These are phyloP conservation scores for Metarhizium album DNA, from an alignment of 2,329 filamentous ascomycete species.

Conservation along the genomic window DNA sequence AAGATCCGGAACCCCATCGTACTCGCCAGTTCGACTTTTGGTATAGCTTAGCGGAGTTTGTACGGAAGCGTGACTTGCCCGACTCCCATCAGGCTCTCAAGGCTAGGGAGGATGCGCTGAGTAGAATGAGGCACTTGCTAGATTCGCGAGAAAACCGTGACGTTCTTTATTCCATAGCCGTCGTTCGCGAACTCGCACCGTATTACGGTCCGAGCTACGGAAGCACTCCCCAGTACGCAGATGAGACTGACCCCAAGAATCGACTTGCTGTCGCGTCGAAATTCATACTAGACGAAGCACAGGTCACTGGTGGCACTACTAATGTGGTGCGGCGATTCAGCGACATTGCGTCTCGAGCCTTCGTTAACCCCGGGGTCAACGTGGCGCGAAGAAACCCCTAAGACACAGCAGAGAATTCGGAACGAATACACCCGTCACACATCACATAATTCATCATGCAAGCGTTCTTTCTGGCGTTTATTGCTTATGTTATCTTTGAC, in stretches of 20 bases:
- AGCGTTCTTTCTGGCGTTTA: background rate
- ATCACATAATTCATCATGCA: background rate
- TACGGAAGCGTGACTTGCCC: constrained; percentile 48
- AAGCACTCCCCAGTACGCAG: constrained; percentile 46
- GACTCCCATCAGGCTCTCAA: constrained; percentile 30
- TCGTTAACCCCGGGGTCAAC: constrained; percentile 42
- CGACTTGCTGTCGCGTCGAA: constrained; percentile 59
- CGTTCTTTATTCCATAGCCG: constrained; percentile 78
- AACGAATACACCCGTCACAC: background rate
- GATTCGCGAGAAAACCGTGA: constrained; percentile 80
- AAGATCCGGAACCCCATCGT: constrained; percentile 41
- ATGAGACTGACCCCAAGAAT: constrained; percentile 56
- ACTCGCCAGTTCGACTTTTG: constrained; percentile 69
- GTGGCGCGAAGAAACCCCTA: constrained; percentile 20
- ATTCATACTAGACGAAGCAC: constrained; percentile 56
- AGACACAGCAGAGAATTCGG: background rate
- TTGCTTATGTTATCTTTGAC: constrained; percentile 7
- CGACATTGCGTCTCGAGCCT: constrained; percentile 53
- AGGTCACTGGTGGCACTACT: constrained; percentile 56
- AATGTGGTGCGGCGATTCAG: constrained; percentile 62
- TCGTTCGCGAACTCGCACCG: constrained; percentile 64
- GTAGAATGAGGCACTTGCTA: constrained; percentile 56
- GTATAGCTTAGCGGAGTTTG: constrained; percentile 61
- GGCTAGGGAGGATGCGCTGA: constrained; percentile 55
- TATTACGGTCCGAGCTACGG: constrained; percentile 50